Base-by-base conservation (phyloP, 2,329 filamentous ascomycete species). In the Fusarium veterinarium region DNA sequence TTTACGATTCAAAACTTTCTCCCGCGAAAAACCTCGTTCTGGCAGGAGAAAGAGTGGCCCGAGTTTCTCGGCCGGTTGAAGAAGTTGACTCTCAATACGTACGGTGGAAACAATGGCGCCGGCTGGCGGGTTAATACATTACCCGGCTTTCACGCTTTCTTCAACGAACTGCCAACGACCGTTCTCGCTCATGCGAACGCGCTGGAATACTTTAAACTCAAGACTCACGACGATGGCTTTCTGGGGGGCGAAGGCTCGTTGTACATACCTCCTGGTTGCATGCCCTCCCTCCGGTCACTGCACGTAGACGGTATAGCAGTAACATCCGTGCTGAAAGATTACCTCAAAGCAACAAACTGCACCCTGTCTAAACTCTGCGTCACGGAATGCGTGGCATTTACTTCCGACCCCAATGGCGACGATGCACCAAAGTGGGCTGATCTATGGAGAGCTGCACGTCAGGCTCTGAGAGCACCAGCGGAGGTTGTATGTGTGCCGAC, bases 71-170 rank as follows among this genome's bases (percentile, higher is more conserved):
- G 58, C 2, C 23, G 44, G 2, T 6, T 71, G 40, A 55, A 48
- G 13, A 44, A 37, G 9, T 20, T 71, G 16, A 40, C 44, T 17
- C 58, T 72, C 2, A 53, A 68, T 38, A n/a, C 49, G 3, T 72
- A 64, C 5, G 68, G 69, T 1, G 58, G 13, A 2, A 8, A 64
- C 0, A 35, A 48, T 8, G 30, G 31, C 2, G 52, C 46, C 35
- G 57, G 33, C 9, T 44, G 41, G n/a, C 28, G 48, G 3, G 49
- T 25, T 6, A 58, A 52, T 5, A 64, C 45, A 8, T 17, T 71
- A 16, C 30, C 37, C 1, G 68, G 69, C 2, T 72, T 60, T 10
- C 31, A 57, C 19, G 25, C 12, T 7, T 72, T 72, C 23, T 71
- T 72, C 28, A 31, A 45, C 1, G 44, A 68, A 4, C 1, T 72